Evolutionary conservation across 169 alveolate species (phyloP).

Genomic region (Plasmodium billcollinsi): DNA sequence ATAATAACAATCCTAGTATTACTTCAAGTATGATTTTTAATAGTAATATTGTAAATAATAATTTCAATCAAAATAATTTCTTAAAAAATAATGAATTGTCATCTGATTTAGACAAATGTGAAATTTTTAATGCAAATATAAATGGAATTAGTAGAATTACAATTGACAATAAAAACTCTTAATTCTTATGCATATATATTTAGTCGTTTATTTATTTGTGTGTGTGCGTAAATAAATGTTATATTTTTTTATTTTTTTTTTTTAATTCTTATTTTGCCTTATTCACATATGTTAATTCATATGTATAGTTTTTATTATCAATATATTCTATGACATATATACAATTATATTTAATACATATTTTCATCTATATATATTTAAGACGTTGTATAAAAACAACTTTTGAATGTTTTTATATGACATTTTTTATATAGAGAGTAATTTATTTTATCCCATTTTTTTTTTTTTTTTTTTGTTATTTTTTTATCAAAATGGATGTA

Average conservation of each 20-base stretch:
- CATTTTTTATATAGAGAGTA: not conserved
- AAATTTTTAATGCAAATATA: slow-evolving; percentile 62
- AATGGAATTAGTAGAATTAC: slow-evolving; percentile 73
- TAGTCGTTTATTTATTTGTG: not conserved
- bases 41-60: not conserved
- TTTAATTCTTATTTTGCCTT: not conserved
- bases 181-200: not conserved
- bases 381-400: no score
- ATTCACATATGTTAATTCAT: not conserved
- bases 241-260: no score
- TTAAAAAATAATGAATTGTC: slow-evolving; percentile 37
- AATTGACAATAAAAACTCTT: slow-evolving; percentile 43
- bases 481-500: not conserved
- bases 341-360: not conserved
- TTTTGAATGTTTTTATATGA: no score
- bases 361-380: no score
- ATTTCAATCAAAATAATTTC: not conserved
- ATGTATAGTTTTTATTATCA: not conserved
- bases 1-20: not conserved
- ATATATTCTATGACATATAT: not conserved
- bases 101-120: slow-evolving; percentile 57
- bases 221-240: no score
- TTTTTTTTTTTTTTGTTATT: slow-evolving; percentile 11
- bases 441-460: not conserved
- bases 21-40: not conserved